Evolutionary conservation across 805 yeast species (phyloP).

Genomic region (Suhomyces tanzawaensis): DNA sequence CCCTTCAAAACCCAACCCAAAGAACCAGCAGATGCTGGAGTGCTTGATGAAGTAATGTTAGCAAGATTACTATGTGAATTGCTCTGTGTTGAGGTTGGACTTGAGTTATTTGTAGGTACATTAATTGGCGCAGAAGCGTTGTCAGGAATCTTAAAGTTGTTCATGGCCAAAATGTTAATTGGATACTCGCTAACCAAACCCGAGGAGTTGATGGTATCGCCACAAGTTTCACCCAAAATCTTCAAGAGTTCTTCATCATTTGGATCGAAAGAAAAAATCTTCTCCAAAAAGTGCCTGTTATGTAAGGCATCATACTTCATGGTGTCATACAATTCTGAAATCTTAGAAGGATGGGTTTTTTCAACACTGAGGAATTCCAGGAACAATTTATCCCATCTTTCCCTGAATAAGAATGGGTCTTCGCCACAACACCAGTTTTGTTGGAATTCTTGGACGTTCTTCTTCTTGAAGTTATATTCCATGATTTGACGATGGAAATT

Average conservation of each 20-base stretch:
- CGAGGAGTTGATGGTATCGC: constrained; percentile 45
- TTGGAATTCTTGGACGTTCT: constrained; percentile 68
- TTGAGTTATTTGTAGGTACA: constrained; percentile 15
- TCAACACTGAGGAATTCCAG: constrained; percentile 89
- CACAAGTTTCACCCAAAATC: constrained; percentile 39
- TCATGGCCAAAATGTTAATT: constrained; percentile 70
- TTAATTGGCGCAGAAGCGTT: constrained; percentile 17
- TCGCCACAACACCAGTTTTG: constrained; percentile 95
- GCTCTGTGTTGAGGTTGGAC: constrained; percentile 5
- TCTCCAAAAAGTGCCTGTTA: constrained; percentile 83
- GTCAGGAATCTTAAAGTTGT: constrained; percentile 64
- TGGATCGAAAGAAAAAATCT: constrained; percentile 68
- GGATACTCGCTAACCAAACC: constrained; percentile 70
- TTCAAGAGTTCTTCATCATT: constrained; percentile 35
- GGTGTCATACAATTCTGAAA: constrained; percentile 94
- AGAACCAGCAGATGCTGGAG: constrained; percentile 55
- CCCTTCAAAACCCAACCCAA: constrained; percentile 69
- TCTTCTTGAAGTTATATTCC: constrained; percentile 71
- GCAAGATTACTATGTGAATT: constrained; percentile 13
- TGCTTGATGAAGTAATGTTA: constrained; percentile 18
- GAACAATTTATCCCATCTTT: constrained; percentile 96
- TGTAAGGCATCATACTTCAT: constrained; percentile 98
- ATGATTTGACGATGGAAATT: constrained; percentile 81
- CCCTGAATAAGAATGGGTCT: constrained; percentile 84
- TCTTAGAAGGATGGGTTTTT: constrained; percentile 96